These are phyloP conservation scores for Monilinia laxa DNA, from an alignment of 2,329 filamentous ascomycete species.

Conservation along the genomic window DNA sequence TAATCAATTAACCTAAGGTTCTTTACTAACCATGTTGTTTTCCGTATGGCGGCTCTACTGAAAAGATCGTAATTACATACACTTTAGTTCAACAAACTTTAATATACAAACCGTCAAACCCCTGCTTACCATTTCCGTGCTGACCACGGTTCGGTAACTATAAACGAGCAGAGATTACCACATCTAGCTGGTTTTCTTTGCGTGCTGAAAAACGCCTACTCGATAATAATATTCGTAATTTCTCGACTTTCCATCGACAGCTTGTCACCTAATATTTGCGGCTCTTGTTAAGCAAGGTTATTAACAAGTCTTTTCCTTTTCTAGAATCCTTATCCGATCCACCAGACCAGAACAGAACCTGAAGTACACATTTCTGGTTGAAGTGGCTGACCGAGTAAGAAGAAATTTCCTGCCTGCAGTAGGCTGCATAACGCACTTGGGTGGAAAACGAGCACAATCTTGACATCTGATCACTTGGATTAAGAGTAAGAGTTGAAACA, in stretches of 20 bases:
- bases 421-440: conserved; percentile 10
- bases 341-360: neutral
- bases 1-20: neutral
- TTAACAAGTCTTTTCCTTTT: conserved; percentile 8
- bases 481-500: neutral
- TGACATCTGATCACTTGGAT: conserved; percentile 8
- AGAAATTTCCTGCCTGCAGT: conserved; percentile 1
- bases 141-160: conserved; percentile 16
- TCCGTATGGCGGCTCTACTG: conserved; percentile 1
- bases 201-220: neutral
- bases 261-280: neutral
- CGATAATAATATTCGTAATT: conserved; percentile 5
- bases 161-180: neutral
- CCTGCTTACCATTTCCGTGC: conserved; percentile 17
- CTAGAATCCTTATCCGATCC: neutral
- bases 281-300: conserved; percentile 11
- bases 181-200: neutral
- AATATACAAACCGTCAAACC: conserved; percentile 17
- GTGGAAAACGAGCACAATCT: conserved; percentile 16
- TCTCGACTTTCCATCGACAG: neutral
- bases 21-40: neutral
- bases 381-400: conserved; percentile 24
- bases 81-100: conserved; percentile 17
- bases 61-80: conserved; percentile 15
- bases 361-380: neutral